These are phyloP conservation scores for Penicillium tannophilum DNA, from an alignment of 495 filamentous ascomycete species.

Conservation along the genomic window DNA sequence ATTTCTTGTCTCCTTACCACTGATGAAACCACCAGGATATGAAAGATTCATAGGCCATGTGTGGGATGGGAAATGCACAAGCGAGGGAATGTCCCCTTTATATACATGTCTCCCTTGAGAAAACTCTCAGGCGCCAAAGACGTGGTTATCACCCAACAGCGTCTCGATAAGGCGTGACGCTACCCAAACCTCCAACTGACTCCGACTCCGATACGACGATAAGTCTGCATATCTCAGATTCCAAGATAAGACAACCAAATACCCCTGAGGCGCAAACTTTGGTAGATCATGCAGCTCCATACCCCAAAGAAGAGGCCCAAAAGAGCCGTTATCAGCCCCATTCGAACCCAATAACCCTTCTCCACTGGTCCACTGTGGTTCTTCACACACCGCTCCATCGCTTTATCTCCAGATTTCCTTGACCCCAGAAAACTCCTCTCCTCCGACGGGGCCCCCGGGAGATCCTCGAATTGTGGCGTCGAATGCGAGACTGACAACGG, in stretches of 20 bases:
- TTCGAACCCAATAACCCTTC: background rate
- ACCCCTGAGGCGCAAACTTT: slow-evolving; percentile 6
- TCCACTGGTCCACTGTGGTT: background rate
- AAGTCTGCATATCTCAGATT: slow-evolving; percentile 7
- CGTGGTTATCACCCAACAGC: slow-evolving; percentile 17
- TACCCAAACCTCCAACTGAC: slow-evolving; percentile 9
- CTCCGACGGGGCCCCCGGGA: slow-evolving; percentile 1
- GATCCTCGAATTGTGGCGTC: slow-evolving; percentile 2
- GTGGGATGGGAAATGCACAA: background rate
- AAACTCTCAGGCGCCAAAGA: slow-evolving; percentile 4
- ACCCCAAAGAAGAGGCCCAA: slow-evolving; percentile 4
- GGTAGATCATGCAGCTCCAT: slow-evolving; percentile 8
- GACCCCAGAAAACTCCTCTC: slow-evolving; percentile 1
- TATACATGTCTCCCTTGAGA: background rate
- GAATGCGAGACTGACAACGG: slow-evolving; percentile 3
- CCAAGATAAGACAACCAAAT: background rate
- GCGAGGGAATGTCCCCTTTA: background rate
- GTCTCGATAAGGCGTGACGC: slow-evolving; percentile 29
- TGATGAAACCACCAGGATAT: background rate
- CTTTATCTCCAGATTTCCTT: slow-evolving; percentile 1
- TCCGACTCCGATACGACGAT: slow-evolving; percentile 6
- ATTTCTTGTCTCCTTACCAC: slow-evolving; percentile 2
- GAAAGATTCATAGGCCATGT: background rate
- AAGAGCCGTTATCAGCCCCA: slow-evolving; percentile 4
- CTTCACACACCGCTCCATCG: slow-evolving; percentile 5